These are phyloP conservation scores for Wickerhamiella occidentalis DNA, from an alignment of 805 yeast species.

Conservation along the genomic window DNA sequence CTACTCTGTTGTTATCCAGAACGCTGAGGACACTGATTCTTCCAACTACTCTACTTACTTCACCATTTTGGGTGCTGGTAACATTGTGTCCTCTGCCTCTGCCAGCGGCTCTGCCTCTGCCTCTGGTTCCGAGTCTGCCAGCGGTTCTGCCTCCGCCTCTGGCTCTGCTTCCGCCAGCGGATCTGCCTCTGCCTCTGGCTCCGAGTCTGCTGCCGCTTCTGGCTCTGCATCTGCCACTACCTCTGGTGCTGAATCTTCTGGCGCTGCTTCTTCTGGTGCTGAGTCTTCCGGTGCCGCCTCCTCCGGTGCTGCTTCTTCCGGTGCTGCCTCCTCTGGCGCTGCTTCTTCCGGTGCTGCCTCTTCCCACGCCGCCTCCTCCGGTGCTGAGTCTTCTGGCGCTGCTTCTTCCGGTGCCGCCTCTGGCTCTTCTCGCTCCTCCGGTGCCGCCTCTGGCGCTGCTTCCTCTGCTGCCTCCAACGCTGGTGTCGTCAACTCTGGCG, in stretches of 20 bases:
- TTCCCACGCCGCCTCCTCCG: conserved; percentile 1
- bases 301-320: neutral
- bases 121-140: conserved; percentile 9
- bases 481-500: neutral
- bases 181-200: neutral
- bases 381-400: conserved; percentile 7
- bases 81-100: conserved; percentile 8
- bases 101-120: neutral
- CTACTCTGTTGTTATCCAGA: conserved; percentile 22
- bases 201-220: conserved; percentile 1
- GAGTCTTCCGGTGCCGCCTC: neutral
- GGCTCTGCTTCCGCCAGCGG: neutral
- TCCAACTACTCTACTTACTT: conserved; percentile 21
- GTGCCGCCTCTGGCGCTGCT: conserved; percentile 4
- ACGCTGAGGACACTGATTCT: conserved; percentile 15
- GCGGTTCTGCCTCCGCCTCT: neutral
- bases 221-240: conserved; percentile 2
- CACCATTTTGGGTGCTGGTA: conserved; percentile 8
- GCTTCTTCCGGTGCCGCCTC: conserved; percentile 6
- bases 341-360: neutral
- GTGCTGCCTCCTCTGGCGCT: neutral
- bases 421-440: conserved; percentile 1
- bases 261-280: conserved; percentile 1
- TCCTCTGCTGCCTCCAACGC: conserved; percentile 1
- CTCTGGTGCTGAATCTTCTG: neutral